Conservation (phyloP, 192 early-diverging fungal species). For the Mortierella hygrophila region DNA sequence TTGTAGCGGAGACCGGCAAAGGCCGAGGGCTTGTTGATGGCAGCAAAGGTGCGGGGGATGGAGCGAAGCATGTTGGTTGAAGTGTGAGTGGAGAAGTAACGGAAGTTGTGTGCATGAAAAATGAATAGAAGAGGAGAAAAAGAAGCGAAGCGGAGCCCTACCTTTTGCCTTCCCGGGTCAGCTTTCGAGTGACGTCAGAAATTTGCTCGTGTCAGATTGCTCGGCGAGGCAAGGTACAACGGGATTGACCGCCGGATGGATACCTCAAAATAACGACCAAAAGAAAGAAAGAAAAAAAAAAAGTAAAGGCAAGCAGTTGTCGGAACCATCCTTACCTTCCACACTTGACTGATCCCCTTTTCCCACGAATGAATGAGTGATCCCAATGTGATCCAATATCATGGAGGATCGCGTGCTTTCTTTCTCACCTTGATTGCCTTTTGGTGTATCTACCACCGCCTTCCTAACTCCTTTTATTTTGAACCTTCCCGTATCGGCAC, state of each 20-base stretch:
- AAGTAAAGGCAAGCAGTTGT: neutral
- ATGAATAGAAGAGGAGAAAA: neutral
- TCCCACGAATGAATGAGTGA: neutral
- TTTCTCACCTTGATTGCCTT: neutral
- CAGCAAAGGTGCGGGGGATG: conserved; percentile 35
- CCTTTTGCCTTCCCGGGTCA: no score
- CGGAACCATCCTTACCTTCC: neutral
- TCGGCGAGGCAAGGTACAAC: neutral
- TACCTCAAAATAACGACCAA: neutral
- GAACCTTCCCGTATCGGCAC: neutral
- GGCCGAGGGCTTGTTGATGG: conserved; percentile 44
- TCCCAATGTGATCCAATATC: neutral
- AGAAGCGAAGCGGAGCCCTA: neutral
- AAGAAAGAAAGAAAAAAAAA: no score
- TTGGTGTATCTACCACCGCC: neutral
- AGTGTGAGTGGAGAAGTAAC: neutral
- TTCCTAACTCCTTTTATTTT: neutral
- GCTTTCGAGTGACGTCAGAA: neutral
- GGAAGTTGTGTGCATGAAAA: neutral
- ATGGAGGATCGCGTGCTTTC: neutral
- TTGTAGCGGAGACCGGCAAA: conserved; percentile 49
- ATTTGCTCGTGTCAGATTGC: neutral
- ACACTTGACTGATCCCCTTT: neutral
- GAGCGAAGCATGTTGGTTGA: conserved; percentile 41
- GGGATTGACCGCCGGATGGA: neutral